Percentiles rank a stretch among this genome's conserved stretches.
Conservation (phyloP, 1,284 basidiomycete genomes). For the Phlebopus sp. region DNA sequence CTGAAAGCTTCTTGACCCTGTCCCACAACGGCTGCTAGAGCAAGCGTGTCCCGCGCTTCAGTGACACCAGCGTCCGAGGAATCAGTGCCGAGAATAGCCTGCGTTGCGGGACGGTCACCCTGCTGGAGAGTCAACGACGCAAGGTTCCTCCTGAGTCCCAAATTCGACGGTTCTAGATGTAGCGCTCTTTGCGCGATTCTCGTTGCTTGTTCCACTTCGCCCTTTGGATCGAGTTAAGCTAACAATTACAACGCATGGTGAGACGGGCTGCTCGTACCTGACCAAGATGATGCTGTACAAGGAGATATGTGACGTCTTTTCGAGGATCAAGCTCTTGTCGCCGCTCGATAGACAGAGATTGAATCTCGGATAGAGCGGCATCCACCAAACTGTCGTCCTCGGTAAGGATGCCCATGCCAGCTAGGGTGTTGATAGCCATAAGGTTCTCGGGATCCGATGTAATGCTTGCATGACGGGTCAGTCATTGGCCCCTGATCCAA, state of each 20-base stretch:
- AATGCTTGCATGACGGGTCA: conserved; percentile 46
- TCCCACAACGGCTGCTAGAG: conserved; percentile 43
- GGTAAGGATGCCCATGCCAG: conserved; percentile 82
- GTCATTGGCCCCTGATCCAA: not conserved
- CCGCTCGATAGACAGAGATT: conserved; percentile 61
- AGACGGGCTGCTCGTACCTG: conserved; percentile 44
- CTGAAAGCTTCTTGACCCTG: conserved; percentile 34
- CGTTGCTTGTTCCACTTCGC: conserved; percentile 47
- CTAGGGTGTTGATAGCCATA: conserved; percentile 77
- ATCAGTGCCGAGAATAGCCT: conserved; percentile 36
- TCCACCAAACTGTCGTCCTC: conserved; percentile 80
- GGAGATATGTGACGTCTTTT: conserved; percentile 63
- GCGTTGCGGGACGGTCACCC: conserved; percentile 40
- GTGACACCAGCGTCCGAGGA: conserved; percentile 27
- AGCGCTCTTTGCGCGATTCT: conserved; percentile 56
- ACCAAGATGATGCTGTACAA: conserved; percentile 63
- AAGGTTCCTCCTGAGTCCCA: conserved; percentile 48
- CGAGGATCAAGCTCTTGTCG: conserved; percentile 62
- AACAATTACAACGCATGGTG: not conserved
- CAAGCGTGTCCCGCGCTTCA: conserved; percentile 39
- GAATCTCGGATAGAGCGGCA: conserved; percentile 82
- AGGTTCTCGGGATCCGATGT: conserved; percentile 69
- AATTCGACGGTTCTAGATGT: conserved; percentile 51
- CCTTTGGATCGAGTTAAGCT: conserved; percentile 34
- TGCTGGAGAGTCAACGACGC: conserved; percentile 53